Conservation (phyloP, 2,329 filamentous ascomycete genomes). For the Lachnellula hyalina region DNA sequence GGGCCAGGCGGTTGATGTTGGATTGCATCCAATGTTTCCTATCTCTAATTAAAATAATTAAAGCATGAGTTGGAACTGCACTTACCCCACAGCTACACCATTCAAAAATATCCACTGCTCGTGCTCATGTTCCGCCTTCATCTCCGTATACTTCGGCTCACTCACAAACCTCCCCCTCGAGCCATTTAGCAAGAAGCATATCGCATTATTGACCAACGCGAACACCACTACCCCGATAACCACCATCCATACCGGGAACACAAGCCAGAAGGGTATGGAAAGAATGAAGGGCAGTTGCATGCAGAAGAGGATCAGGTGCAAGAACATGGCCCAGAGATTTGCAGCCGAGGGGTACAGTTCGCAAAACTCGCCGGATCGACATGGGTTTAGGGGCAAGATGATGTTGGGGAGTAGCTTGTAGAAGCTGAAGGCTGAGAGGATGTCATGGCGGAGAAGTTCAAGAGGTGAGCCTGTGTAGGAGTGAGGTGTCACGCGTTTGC, state of each 20-base stretch:
- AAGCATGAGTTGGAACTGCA: slow-evolving; percentile 8
- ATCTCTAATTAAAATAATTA: no score
- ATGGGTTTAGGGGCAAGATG: slow-evolving; percentile 51
- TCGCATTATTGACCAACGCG: slow-evolving; percentile 42
- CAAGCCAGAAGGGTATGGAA: slow-evolving; percentile 45
- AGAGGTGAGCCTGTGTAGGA: slow-evolving; percentile 47
- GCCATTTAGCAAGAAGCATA: slow-evolving; percentile 53
- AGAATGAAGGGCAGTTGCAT: slow-evolving; percentile 58
- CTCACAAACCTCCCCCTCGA: slow-evolving; percentile 44
- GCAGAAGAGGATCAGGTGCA: slow-evolving; percentile 55
- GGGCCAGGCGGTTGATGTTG: slow-evolving; percentile 65
- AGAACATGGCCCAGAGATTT: slow-evolving; percentile 51
- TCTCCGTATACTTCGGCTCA: slow-evolving; percentile 47
- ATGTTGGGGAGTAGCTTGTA: slow-evolving; percentile 48
- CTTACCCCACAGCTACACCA: slow-evolving; percentile 60
- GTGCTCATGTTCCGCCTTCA: slow-evolving; percentile 41
- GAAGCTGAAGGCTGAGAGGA: slow-evolving; percentile 33
- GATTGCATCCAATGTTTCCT: slow-evolving; percentile 62
- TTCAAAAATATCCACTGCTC: slow-evolving; percentile 82
- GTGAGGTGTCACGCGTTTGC: slow-evolving; percentile 53
- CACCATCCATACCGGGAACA: slow-evolving; percentile 47
- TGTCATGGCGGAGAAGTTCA: slow-evolving; percentile 35
- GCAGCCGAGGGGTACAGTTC: slow-evolving; percentile 55
- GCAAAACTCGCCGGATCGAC: slow-evolving; percentile 49
- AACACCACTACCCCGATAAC: slow-evolving; percentile 37